A percentile compares a stretch with the other conserved stretches of the same genome.
Conservation (phyloP, 371 early-diverging fungal genomes). For the Mucor velutinosus region DNA sequence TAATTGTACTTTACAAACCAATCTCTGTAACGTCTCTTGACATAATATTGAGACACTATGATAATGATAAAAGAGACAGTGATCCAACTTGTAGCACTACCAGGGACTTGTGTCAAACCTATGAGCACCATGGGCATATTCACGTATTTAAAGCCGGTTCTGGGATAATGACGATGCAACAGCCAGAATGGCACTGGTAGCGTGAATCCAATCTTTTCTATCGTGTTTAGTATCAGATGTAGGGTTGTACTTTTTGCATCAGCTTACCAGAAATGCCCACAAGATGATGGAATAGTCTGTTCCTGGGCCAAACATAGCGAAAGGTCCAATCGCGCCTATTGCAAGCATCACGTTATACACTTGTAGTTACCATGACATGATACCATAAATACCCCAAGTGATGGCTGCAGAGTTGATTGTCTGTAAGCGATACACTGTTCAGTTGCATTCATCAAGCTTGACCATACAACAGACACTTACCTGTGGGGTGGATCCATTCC, state of each 20-base stretch:
- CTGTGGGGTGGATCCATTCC: constrained; percentile 56
- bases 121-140: constrained; percentile 51
- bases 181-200: constrained; percentile 41
- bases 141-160: constrained; percentile 35
- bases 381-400: constrained; percentile 59
- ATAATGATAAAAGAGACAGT: constrained; percentile 38
- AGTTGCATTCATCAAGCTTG: not conserved
- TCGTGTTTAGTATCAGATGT: not conserved
- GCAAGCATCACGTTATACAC: too few relatives aligned
- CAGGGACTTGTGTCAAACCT: constrained; percentile 47
- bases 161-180: constrained; percentile 38
- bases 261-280: constrained; percentile 45
- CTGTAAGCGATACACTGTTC: not conserved
- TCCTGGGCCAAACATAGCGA: constrained; percentile 64
- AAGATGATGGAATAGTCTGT: constrained; percentile 63
- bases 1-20: constrained; percentile 62
- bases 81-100: constrained; percentile 45
- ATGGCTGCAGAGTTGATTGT: constrained; percentile 63
- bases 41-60: constrained; percentile 50
- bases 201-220: constrained; percentile 31
- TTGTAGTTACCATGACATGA: too few relatives aligned
- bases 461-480: not conserved
- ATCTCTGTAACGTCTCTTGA: constrained; percentile 43
- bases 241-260: not conserved
- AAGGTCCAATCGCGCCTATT: constrained; percentile 62